Percentiles rank a stretch among this genome's conserved stretches.
These are phyloP conservation scores for Mitragyna speciosa DNA, from an alignment of 257 asterid genomes.

Conservation along the genomic window DNA sequence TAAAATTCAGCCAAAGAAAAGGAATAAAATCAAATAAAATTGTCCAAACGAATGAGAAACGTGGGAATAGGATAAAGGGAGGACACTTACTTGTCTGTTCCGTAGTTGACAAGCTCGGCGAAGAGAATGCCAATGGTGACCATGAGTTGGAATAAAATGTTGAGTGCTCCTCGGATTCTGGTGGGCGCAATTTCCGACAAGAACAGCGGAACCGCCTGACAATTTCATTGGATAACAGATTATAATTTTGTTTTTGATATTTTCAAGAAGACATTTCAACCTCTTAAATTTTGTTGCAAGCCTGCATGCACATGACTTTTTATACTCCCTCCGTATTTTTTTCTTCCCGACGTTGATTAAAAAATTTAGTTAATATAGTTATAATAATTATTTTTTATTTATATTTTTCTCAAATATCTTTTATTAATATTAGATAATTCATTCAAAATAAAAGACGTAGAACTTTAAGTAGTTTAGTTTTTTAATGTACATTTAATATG, in stretches of 20 bases:
- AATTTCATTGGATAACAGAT: neutral
- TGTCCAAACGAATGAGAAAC: neutral
- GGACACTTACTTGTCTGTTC: slow-evolving; percentile 58
- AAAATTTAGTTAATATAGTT: no score
- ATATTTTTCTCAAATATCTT: no score
- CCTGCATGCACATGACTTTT: neutral
- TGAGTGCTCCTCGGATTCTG: slow-evolving; percentile 91
- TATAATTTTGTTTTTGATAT: no score
- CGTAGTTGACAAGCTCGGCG: slow-evolving; percentile 82
- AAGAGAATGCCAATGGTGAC: slow-evolving; percentile 81
- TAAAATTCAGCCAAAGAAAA: neutral
- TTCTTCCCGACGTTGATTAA: no score
- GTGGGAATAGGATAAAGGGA: neutral
- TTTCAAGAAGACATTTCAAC: neutral
- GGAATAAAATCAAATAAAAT: neutral
- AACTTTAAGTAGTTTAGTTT: no score
- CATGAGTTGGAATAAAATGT: slow-evolving; percentile 84
- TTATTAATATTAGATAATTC: no score
- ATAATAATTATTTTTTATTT: no score
- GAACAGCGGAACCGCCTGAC: slow-evolving; percentile 82
- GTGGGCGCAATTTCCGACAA: slow-evolving; percentile 95
- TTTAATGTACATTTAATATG: no score
- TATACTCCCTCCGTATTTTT: no score
- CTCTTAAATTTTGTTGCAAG: slow-evolving; percentile 4
- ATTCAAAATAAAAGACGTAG: no score